These are phyloP conservation scores for Rhododendron griersonianum DNA, from an alignment of 148 eudicot genomes.

Conservation along the genomic window DNA sequence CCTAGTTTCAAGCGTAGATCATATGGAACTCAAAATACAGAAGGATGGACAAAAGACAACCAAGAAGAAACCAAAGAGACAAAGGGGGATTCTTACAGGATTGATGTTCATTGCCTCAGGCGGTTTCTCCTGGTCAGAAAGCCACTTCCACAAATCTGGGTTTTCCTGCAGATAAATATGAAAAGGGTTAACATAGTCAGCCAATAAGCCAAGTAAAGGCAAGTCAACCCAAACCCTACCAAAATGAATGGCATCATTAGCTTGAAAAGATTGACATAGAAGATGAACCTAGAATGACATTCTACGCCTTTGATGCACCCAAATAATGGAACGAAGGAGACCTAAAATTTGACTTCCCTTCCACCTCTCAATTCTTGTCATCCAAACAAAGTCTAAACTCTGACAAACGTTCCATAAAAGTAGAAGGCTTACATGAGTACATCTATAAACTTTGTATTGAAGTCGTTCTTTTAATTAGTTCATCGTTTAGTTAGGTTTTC, in stretches of 20 bases:
- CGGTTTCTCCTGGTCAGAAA: constrained; percentile 74
- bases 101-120: constrained; percentile 63
- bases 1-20: constrained; percentile 29
- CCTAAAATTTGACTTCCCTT: neutral
- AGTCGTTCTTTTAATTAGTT: neutral
- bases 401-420: neutral
- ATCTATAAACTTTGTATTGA: neutral
- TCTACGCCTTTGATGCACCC: neutral
- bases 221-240: neutral
- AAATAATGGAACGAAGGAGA: neutral
- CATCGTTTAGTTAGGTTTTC: neutral
- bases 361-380: neutral
- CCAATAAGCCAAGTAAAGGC: neutral
- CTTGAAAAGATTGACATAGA: neutral
- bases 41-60: neutral
- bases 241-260: neutral
- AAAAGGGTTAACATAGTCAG: neutral
- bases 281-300: neutral
- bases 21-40: neutral
- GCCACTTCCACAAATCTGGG: constrained; percentile 96
- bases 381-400: neutral
- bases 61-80: neutral
- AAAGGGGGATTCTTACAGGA: constrained; percentile 47
- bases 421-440: neutral
- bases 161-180: constrained; percentile 57